Percentiles rank a stretch among this genome's conserved stretches.
Conservation (phyloP, 371 early-diverging fungal species). For the Mortierella sp. region DNA sequence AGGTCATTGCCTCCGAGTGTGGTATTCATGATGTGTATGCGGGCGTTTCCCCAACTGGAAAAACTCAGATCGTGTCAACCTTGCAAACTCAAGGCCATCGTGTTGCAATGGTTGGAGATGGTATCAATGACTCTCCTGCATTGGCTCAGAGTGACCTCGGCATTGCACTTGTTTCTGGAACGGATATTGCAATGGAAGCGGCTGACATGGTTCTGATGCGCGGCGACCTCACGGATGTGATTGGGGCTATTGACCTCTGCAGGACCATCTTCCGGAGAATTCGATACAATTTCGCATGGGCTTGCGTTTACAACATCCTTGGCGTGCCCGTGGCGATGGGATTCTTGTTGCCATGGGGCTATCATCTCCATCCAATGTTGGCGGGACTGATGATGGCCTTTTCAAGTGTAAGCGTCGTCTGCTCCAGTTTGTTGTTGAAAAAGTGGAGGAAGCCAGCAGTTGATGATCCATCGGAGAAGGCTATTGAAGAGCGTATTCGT, state of each 20-base stretch:
- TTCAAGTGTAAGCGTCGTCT: slow-evolving; percentile 92
- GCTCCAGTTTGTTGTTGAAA: slow-evolving; percentile 85
- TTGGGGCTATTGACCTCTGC: slow-evolving; percentile 86
- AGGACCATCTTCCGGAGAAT: slow-evolving; percentile 87
- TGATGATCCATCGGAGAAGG: slow-evolving; percentile 36
- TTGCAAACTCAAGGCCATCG: slow-evolving; percentile 64
- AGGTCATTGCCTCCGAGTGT: slow-evolving; percentile 73
- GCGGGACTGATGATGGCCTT: slow-evolving; percentile 96
- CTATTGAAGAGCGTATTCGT: slow-evolving; percentile 11
- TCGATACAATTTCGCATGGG: slow-evolving; percentile 88
- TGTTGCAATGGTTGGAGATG: slow-evolving; percentile 99
- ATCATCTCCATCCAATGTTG: slow-evolving; percentile 89
- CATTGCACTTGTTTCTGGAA: slow-evolving; percentile 92
- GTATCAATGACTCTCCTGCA: slow-evolving; percentile 98
- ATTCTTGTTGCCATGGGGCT: slow-evolving; percentile 84
- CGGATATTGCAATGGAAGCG: slow-evolving; percentile 96
- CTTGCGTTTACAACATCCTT: slow-evolving; percentile 87
- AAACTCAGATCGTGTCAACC: slow-evolving; percentile 76
- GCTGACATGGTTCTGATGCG: slow-evolving; percentile 90
- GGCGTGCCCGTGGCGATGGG: slow-evolving; percentile 98
- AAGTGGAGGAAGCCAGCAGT: slow-evolving; percentile 69
- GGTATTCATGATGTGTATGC: slow-evolving; percentile 89
- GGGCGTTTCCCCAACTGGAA: slow-evolving; percentile 92
- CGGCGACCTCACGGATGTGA: slow-evolving; percentile 85
- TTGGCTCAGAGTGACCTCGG: slow-evolving; percentile 95